Base-by-base conservation (phyloP, 2,329 filamentous ascomycete species). In the Verticillium tricorpus region DNA sequence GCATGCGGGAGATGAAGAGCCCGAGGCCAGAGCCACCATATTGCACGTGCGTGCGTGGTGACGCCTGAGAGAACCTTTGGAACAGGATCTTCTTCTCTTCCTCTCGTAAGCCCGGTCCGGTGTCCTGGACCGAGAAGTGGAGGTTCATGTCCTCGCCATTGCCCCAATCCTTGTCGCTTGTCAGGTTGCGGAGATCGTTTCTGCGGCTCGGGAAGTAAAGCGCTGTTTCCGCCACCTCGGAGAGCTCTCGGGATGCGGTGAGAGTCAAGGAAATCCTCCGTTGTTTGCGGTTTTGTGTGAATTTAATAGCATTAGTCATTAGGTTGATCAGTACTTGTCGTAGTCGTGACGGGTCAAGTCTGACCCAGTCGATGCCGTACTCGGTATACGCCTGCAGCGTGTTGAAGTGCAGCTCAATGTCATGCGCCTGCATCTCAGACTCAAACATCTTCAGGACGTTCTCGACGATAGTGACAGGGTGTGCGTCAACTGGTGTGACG, bases 381-480 rank as follows among this genome's bases (percentile, higher is more conserved):
- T 84, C 79, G 15, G 83, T 78, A 70, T 90, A 92, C 0, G 87
- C 88, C 55, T 88, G 81, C 67, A 91, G 87, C 50, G 93, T 83
- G 1, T 81, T 79, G 66, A 92, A 90, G 45, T 87, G 82, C 73
- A 92, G 85, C 59, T 85, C 81, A 63, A 94, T 93, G 54, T 87
- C 86, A 62, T 91, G 89, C 8, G 87, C 87, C 56, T 85, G 81
- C 15, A 94, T 76, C 70, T 94, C 90, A 9, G 88, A 82, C 73
- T 93, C 89, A 67, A 93, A 92, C 86, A 94, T 92, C 71, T 91
- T 91, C 54, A 92, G 75, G 1, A 89, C 88, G 37, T 86, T 80
- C 65, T 89, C 84, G 2, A 91, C 86, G 8, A 91, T 85, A 28
- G 85, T 82, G 39, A 90, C 74, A 0, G 89, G 89, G 68, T 91